Evolutionary conservation across 2,329 filamentous ascomycete genomes (phyloP), one percentile per base, ranked within the genome.

Genomic region (Diaporthe sp.): DNA sequence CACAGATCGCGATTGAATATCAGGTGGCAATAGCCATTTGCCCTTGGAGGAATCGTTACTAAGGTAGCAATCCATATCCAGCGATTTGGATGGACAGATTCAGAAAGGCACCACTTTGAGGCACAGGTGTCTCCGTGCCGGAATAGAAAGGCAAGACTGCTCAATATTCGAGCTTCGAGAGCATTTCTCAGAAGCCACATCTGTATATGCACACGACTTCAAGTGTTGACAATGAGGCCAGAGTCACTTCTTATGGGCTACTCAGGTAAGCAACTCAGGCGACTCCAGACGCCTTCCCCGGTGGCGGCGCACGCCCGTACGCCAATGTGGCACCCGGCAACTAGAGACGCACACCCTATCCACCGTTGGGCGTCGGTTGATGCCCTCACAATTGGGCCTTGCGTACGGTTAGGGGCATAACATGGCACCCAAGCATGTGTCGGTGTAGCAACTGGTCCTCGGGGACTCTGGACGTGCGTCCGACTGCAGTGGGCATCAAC

Each of bases 361-460:
- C 17, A 4, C 8, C 28, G 10, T 67, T 19, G n/a, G 31, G 31
- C 34, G 34, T 28, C 46, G 4, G 12, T 2, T 28, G 28, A 31
- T 49, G 39, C 39, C 42, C 25, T 10, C 19, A 31, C 17, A 49
- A 1, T n/a, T 34, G 34, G 22, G 28, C 19, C 13, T 39, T 22
- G 17, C 13, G 46, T 68, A 39, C 28, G 12, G 6, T 4, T 28
- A 15, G 10, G 39, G 46, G 51, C 13, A 10, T 8, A 28, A 19
- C 22, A 22, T 42, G 49, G 22, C n/a, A 22, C 15, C n/a, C 22
- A 42, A 42, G 31, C 15, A 42, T 19, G 8, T 25, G 65, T 70
- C 65, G 49, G 65, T 55, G 65, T 42, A 70, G 65, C 34, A 28
- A 55, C 31, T 42, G 49, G 51, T 51, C 37, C 31, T 25, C 44